These are phyloP conservation scores for Scedosporium dehoogii DNA, from an alignment of 2,329 filamentous ascomycete genomes.

Conservation along the genomic window DNA sequence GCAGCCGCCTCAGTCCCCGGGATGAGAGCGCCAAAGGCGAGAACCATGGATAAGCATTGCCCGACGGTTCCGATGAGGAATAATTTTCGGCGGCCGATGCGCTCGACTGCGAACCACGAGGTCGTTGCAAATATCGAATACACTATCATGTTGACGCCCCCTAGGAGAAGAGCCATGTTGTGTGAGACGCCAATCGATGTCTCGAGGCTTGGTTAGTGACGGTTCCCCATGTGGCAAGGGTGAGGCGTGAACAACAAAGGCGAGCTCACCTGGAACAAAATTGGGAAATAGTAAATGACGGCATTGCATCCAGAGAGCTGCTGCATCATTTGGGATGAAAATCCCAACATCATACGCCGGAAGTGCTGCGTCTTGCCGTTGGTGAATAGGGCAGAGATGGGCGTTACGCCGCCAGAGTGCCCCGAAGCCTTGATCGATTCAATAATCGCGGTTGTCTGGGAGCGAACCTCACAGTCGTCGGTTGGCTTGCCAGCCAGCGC, in stretches of 20 bases:
- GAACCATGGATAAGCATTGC: constrained; percentile 47
- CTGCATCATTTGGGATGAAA: constrained; percentile 51
- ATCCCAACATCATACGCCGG: constrained; percentile 52
- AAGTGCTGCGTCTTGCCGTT: constrained; percentile 57
- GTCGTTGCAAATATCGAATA: constrained; percentile 36
- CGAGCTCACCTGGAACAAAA: constrained; percentile 32
- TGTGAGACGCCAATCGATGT: constrained; percentile 27
- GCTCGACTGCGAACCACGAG: constrained; percentile 28
- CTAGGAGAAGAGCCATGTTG: constrained; percentile 39
- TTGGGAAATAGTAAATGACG: constrained; percentile 52
- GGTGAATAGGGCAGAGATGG: constrained; percentile 42
- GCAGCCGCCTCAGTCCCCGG: constrained; percentile 50
- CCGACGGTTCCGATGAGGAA: constrained; percentile 33
- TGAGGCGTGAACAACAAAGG: too few species aligned
- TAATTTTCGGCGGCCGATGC: constrained; percentile 29
- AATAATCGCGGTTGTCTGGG: background rate
- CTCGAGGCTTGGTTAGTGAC: constrained; percentile 13
- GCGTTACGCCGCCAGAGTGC: constrained; percentile 29
- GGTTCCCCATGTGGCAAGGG: too few species aligned
- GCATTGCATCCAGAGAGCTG: constrained; percentile 50
- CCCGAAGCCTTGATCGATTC: constrained; percentile 19
- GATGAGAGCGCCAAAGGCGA: constrained; percentile 55
- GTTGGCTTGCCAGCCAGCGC: constrained; percentile 16
- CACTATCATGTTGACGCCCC: constrained; percentile 38
- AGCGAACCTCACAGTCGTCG: background rate